phyloP scores from a whole-genome alignment of 305 asterid species.

The Solanum hybrid region DNA sequence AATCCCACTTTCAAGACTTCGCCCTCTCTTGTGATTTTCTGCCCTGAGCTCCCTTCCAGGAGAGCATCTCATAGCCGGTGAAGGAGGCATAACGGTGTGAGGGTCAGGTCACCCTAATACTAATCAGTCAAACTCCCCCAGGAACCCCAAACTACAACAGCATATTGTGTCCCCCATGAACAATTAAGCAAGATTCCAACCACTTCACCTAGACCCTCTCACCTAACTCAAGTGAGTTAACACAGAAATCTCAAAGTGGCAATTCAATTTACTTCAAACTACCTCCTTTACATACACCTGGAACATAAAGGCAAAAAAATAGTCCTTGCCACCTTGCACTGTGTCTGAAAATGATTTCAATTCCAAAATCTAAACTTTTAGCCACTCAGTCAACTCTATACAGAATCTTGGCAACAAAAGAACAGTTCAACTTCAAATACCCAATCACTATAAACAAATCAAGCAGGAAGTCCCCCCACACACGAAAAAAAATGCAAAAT shows the following conservation, averaged over 20 bases:
- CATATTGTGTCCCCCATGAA: conserved; percentile 18
- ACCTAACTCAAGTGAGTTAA: neutral
- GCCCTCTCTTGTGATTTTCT: conserved; percentile 81
- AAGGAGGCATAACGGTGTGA: conserved; percentile 62
- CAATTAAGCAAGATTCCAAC: conserved; percentile 2
- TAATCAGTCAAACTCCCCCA: conserved; percentile 25
- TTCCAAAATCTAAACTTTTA: neutral
- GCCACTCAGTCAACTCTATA: neutral
- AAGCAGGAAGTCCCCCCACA: neutral
- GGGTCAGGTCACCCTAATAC: conserved; percentile 13
- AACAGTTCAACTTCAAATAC: neutral
- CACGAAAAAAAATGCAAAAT: neutral
- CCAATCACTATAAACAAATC: neutral
- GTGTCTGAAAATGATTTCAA: neutral
- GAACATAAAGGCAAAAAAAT: neutral
- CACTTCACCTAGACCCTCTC: neutral
- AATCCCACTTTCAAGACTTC: conserved; percentile 77
- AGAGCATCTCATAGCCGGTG: conserved; percentile 70
- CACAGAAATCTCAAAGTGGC: neutral
- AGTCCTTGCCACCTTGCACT: neutral
- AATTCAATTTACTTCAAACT: neutral
- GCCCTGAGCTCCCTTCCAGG: conserved; percentile 70
- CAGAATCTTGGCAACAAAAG: neutral
- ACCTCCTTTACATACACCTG: neutral
- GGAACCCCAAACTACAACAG: conserved; percentile 17